Conservation (phyloP, 345 rosid genomes). For the Eutrema heterophyllum region DNA sequence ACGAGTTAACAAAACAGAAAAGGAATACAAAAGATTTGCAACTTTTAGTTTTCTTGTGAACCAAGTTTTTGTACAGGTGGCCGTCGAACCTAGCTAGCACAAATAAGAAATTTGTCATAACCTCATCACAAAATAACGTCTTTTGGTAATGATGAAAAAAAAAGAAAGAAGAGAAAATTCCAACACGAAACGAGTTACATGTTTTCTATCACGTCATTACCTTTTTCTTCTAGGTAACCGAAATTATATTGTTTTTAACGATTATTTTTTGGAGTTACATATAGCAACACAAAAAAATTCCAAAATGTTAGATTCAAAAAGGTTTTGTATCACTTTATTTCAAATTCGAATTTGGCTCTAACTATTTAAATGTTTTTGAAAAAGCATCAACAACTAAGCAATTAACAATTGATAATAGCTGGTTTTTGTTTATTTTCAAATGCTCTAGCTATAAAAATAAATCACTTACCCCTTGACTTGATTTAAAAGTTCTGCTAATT, state of each 20-base stretch:
- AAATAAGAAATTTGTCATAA: constrained; percentile 5
- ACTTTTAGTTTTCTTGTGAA: background rate
- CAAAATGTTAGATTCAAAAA: background rate
- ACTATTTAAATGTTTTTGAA: background rate
- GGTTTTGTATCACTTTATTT: background rate
- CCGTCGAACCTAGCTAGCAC: constrained; percentile 7
- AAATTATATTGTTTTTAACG: background rate
- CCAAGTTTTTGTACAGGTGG: constrained; percentile 6
- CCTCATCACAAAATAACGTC: constrained; percentile 19
- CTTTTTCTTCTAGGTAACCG: constrained; percentile 7
- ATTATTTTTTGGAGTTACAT: background rate
- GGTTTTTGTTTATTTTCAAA: background rate
- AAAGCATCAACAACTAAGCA: background rate
- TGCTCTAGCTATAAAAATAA: background rate
- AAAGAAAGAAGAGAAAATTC: background rate
- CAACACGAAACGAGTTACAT: constrained; percentile 22
- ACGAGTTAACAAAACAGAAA: background rate
- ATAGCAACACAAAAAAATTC: background rate
- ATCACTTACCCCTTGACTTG: background rate
- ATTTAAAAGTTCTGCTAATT: background rate
- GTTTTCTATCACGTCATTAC: constrained; percentile 9
- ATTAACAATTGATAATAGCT: background rate
- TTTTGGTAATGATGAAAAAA: constrained; percentile 11
- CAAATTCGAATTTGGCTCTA: background rate
- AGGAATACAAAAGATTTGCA: background rate